Evolutionary conservation across 2,329 filamentous ascomycete species (phyloP), one percentile per base, ranked within the genome.

Genomic region (Alternaria sp.): DNA sequence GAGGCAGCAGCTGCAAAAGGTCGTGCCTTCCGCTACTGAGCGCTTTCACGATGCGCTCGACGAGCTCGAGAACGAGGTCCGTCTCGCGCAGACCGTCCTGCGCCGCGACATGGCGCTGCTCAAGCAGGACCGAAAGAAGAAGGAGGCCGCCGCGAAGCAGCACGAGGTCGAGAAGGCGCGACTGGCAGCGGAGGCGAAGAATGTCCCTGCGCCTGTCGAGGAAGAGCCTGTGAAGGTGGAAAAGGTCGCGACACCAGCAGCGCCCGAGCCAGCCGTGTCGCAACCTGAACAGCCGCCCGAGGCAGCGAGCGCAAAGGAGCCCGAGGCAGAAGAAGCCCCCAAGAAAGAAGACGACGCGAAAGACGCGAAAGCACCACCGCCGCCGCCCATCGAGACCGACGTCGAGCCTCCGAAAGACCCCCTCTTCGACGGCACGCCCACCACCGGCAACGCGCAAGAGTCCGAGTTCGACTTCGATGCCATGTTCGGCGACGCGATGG

Each of bases 21-120:
- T 73, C 44, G 71, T 86, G 13, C 80, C 83, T 3, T 72, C 70
- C 15, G 82, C 82, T 26, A 74, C 78, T 15, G 75, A 78, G 32
- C 75, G 80, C 66, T 86, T 84, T 64, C 83, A 86, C 68, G 79
- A 83, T 50, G 81, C 82, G n/a, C 80, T 86, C n/a, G 84, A 86
- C 72, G 77, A 82, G 61, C 77, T 86, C 13, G 84, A 86, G 68
- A 77, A 79, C 47, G 80, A 86, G 57, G 71, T 86, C 45, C 69
- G 66, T 61, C 67, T 72, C 17, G 77, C 78, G 8, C 77, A 80
- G 32, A 66, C 70, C 0, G 78, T 80, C 9, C 62, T 80, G 57
- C 73, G 78, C 8, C 61, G 79, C 50, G 79, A 81, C 66, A 74
- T 80, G 32, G 79, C 78, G n/a, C 50, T 79, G 55, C 67, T 76